Evolutionary conservation across 2,329 filamentous ascomycete species (phyloP), one percentile per base, ranked within the genome.

Genomic region (Nannizzia gypsea): DNA sequence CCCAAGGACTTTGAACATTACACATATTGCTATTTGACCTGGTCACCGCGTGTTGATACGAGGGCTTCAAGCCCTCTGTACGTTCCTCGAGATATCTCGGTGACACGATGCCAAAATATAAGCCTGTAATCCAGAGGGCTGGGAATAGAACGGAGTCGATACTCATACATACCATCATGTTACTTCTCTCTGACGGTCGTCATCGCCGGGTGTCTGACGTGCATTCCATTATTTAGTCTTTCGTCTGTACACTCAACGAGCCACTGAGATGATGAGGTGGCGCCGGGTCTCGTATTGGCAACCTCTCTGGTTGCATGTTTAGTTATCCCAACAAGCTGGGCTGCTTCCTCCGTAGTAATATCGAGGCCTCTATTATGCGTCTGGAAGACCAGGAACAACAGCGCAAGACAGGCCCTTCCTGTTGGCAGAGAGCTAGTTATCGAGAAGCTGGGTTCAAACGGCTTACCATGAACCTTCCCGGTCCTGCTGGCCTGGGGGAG

Each of bases 401-500:
- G n/a, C 24, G 9, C 48, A n/a, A 24, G 22, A 17, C 24, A 24
- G 48, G 48, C 26, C 48, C 48, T 52, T 52, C 22, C 28, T 22
- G 48, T 24, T 28, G 22, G 48, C 22, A 52, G 22, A 42, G 42
- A 46, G 26, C 28, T 52, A 20, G 26, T 52, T 52, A 20, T 31
- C 26, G 48, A 52, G 48, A 52, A 31, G 48, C 48, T 52, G 48
- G 48, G 48, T 52, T 52, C 22, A 52, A 52, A 52, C 48, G 48
- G 48, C 26, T 22, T 28, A 31, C 42, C 42, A 52, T 26, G 15
- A 52, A 52, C 48, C 22, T 52, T 52, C 48, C 48, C 24, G 24
- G 22, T 24, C 48, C 48, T 52, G 48, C 22, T 22, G 26, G 48
- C 13, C 11, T 50, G 44, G 48, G 48, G 24, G 24, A n/a, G 9